These are phyloP conservation scores for Lactarius sp. DNA, from an alignment of 768 basidiomycete genomes.

Conservation along the genomic window DNA sequence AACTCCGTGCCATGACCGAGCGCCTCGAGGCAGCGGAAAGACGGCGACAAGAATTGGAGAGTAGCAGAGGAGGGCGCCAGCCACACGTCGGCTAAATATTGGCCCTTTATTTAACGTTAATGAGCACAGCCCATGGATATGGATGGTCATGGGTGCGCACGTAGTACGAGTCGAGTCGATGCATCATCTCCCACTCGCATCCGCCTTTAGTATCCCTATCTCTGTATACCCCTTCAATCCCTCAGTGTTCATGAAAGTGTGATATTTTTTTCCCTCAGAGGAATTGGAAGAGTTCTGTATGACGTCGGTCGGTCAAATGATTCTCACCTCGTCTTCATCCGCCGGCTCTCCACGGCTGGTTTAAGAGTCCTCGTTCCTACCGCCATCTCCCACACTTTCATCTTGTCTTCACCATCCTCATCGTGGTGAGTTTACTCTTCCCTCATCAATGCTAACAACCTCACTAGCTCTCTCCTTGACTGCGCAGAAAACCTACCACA, in stretches of 20 bases:
- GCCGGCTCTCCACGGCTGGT: background rate
- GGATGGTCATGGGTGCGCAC: too few relatives aligned
- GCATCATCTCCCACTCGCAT: background rate
- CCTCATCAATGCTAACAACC: background rate
- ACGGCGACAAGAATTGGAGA: slow-evolving; percentile 43
- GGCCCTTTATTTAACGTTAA: background rate
- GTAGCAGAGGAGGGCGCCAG: slow-evolving; percentile 1
- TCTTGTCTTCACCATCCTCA: background rate
- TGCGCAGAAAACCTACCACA: slow-evolving; percentile 24
- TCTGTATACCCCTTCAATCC: background rate
- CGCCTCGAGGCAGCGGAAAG: slow-evolving; percentile 71
- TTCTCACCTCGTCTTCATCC: background rate
- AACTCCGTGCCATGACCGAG: slow-evolving; percentile 70
- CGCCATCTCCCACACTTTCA: background rate
- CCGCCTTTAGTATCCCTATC: background rate
- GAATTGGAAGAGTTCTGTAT: background rate
- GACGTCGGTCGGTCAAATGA: slow-evolving; percentile 3
- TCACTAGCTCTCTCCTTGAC: background rate
- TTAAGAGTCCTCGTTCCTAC: background rate
- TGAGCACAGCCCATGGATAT: background rate
- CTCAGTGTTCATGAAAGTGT: background rate
- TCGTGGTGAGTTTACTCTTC: slow-evolving; percentile 24
- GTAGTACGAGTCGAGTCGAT: too few relatives aligned
- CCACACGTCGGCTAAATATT: background rate
- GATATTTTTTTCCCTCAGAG: background rate